Evolutionary conservation across 768 basidiomycete genomes (phyloP), one percentile per base, ranked within the genome.

Genomic region (Kwoniella shandongensis): DNA sequence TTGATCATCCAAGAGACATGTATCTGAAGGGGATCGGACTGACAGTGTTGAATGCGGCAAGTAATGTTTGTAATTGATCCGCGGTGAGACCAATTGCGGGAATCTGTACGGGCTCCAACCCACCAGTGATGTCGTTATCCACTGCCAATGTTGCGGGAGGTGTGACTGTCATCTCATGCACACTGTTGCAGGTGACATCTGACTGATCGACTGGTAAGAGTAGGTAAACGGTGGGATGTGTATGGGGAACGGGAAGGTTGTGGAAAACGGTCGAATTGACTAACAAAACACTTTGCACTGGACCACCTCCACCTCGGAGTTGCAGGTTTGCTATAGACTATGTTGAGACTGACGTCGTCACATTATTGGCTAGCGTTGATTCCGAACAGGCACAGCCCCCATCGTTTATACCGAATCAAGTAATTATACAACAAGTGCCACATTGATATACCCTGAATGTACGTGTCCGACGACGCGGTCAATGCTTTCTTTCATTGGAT

Each of bases 341-440:
- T n/a, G n/a, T 6, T 32, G 32, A 32, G 44, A 26, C 44, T 13
- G 23, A 45, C 18, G 44, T 45, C 26, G 44, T 45, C 26, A 18
- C n/a, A 45, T 45, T 22, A 45, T 45, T 26, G 44, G 44, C 20
- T 45, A 18, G 13, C 13, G 3, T 26, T 22, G 25, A 26, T 46
- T 13, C 29, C 6, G n/a, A 30, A 30, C n/a, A 51, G 50, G 50
- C 50, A 51, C 50, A 39, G 50, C 50, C 50, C 29, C 50, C 39
- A 12, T n/a, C 22, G 1, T 38, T n/a, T 25, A 40, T 40, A 51
- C 39, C 39, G 38, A 4, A 12, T 12, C 6, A 12, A 22, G 50
- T 40, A 41, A 41, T 42, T 26, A 0, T 22, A 36, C 3, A 22
- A 36, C n/a, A 20, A n/a, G n/a, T n/a, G n/a, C n/a, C 32, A 27